Conservation (phyloP, 176 grass and related monocot species). For the Melocanna baccifera region DNA sequence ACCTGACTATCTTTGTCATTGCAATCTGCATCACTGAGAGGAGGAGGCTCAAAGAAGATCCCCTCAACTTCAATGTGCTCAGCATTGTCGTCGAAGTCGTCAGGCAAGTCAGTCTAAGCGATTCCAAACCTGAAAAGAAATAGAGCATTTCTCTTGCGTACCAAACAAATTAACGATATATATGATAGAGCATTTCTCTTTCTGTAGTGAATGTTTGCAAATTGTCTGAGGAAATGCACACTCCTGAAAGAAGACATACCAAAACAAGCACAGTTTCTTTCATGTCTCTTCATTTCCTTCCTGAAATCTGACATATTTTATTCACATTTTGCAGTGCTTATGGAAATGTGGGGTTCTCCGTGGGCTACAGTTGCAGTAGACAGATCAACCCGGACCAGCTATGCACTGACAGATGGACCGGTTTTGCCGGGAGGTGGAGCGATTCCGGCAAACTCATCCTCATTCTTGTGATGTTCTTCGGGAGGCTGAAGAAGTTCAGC, state of each 20-base stretch:
- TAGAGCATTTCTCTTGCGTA: background rate
- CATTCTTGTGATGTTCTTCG: constrained; percentile 57
- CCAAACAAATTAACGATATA: background rate
- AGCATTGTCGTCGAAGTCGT: constrained; percentile 58
- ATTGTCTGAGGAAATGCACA: background rate
- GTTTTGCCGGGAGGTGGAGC: constrained; percentile 52
- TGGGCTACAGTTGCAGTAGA: constrained; percentile 62
- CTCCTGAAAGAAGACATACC: background rate
- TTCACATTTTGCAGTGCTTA: constrained; percentile 51
- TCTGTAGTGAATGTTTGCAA: background rate
- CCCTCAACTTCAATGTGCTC: constrained; percentile 61
- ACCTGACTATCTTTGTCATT: constrained; percentile 49
- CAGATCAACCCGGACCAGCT: constrained; percentile 25
- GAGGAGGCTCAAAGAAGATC: constrained; percentile 47
- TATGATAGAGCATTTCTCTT: background rate
- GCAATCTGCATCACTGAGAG: constrained; percentile 63
- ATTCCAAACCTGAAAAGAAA: background rate
- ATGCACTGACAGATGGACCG: constrained; percentile 49
- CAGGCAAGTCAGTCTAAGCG: constrained; percentile 28
- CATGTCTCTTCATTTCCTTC: background rate
- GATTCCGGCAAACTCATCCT: constrained; percentile 49
- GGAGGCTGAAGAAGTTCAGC: constrained; percentile 58
- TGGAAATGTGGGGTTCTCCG: constrained; percentile 62
- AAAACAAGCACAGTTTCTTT: background rate
- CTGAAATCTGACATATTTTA: background rate